Base-by-base conservation (phyloP, 2,329 filamentous ascomycete species). In the Stemphylium lycopersici region DNA sequence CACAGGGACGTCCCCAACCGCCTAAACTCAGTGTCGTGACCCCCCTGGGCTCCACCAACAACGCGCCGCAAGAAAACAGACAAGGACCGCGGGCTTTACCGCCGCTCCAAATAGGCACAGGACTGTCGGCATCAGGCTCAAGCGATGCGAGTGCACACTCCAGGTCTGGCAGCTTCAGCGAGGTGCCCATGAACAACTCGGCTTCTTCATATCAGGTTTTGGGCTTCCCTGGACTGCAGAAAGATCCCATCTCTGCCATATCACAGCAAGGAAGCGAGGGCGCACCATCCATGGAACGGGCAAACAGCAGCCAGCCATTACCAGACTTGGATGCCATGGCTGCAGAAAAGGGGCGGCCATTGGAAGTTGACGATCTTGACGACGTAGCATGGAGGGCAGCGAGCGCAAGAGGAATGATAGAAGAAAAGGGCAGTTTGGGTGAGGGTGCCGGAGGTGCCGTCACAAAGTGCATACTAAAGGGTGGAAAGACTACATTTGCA, bases 371-470 rank as follows among this genome's bases (percentile, higher is more conserved):
- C 67, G 93, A 98, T 64, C 79, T 99, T 43, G 93, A 98, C 71
- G 93, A 97, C 68, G 90, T 96, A 59, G 92, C 91, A 16, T 99
- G 95, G 95, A 87, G 90, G 71, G 93, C 96, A 46, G 95, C 93
- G 10, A 96, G 92, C 71, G 85, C 90, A 74, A 91, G 96, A 72
- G 90, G 90, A 63, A 86, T 92, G 67, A 96, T 99, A 58, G 81
- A 90, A 44, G 92, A 99, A 76, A 79, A 96, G 24, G 95, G 93
- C 24, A 92, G 90, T 69, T 79, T 99, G 37, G 95, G 95, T 52
- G 95, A 99, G 76, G 95, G 95, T 66, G 95, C 95, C 42, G 95
- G 95, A 61, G 95, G 95, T 71, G 95, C 95, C 6, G 95, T 99
- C 45, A 99, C 93, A 20, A 87, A 89, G 69, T 96, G 92, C 76